These are phyloP conservation scores for Nyctanthes arbortristis DNA, from an alignment of 257 asterid species.

Conservation along the genomic window DNA sequence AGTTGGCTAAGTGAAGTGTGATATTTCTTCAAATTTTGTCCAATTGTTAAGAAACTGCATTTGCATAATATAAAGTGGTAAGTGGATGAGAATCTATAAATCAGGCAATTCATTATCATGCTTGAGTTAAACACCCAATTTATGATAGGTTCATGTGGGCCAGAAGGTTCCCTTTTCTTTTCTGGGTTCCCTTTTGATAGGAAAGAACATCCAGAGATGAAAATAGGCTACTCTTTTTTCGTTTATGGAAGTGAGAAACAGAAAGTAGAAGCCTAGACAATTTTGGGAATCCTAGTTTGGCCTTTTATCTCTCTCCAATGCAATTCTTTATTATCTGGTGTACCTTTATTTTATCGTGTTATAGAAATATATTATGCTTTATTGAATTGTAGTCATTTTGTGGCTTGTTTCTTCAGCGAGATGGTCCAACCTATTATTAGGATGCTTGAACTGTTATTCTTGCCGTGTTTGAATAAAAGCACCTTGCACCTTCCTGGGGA, in stretches of 20 bases:
- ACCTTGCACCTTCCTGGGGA: not conserved
- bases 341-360: not conserved
- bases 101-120: too few species aligned
- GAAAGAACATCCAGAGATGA: too few species aligned
- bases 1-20: not conserved
- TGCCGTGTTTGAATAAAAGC: not conserved
- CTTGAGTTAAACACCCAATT: not conserved
- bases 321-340: too few species aligned
- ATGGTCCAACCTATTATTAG: not conserved
- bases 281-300: too few species aligned
- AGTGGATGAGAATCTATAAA: too few species aligned
- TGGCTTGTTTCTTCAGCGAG: not conserved
- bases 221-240: too few species aligned
- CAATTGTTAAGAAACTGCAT: too few species aligned
- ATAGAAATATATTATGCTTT: not conserved
- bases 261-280: not conserved
- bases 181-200: not conserved
- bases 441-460: not conserved
- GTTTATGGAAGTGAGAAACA: too few species aligned
- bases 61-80: too few species aligned
- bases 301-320: not conserved
- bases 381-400: not conserved
- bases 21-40: too few species aligned
- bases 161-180: not conserved
- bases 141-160: not conserved